A percentile compares a stretch with the other conserved stretches of the same genome.
phyloP scores from a whole-genome alignment of 1,139 yeast genomes.

The Suhomyces bribrorum region DNA sequence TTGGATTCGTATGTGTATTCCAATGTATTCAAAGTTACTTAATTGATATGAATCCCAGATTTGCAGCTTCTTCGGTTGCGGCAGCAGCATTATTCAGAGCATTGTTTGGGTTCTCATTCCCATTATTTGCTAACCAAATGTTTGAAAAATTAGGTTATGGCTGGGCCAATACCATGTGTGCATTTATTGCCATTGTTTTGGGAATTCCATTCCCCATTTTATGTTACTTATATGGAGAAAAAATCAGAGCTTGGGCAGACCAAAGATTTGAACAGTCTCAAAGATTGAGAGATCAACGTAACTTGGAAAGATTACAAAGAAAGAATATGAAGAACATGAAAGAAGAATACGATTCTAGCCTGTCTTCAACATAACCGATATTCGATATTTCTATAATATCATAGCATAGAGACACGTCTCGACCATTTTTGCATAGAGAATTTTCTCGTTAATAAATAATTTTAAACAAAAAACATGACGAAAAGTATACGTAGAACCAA shows the following conservation, averaged over 20 bases:
- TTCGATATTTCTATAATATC: neutral
- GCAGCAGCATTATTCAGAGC: conserved; percentile 51
- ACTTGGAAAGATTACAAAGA: conserved; percentile 30
- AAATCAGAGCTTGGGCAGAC: conserved; percentile 39
- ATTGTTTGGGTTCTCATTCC: conserved; percentile 45
- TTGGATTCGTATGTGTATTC: conserved; percentile 47
- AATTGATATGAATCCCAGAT: conserved; percentile 47
- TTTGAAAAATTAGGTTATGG: conserved; percentile 43
- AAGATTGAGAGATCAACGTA: conserved; percentile 32
- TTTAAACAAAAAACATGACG: too few species aligned
- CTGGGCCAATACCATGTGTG: conserved; percentile 51
- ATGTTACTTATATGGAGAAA: conserved; percentile 43
- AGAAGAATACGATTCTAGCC: conserved; percentile 2
- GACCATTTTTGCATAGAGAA: neutral
- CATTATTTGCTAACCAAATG: conserved; percentile 44
- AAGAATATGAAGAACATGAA: conserved; percentile 7
- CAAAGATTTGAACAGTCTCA: conserved; percentile 36
- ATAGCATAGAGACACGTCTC: neutral
- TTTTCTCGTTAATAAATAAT: neutral
- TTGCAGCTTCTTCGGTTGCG: conserved; percentile 48
- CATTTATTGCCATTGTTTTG: conserved; percentile 36
- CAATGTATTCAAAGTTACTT: conserved; percentile 46
- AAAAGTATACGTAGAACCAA: too few species aligned
- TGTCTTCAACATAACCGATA: neutral
- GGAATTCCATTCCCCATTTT: conserved; percentile 50